phyloP scores from a whole-genome alignment of 441 rosid species.

The Mallotus japonicus region DNA sequence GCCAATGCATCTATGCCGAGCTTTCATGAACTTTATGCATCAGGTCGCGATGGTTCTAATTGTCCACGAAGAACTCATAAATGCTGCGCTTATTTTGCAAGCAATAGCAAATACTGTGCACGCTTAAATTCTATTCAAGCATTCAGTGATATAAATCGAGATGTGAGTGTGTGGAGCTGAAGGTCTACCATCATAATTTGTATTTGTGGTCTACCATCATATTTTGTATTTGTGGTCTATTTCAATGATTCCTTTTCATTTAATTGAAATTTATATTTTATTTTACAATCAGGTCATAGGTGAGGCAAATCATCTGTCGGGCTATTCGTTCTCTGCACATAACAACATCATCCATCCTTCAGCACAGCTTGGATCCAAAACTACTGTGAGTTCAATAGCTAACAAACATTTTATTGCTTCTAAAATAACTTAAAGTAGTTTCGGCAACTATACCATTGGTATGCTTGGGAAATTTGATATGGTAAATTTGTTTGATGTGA shows the following conservation, averaged over 20 bases:
- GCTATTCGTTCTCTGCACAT: slow-evolving; percentile 75
- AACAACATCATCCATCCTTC: slow-evolving; percentile 79
- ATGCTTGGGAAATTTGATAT: neutral
- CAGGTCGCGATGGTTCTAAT: slow-evolving; percentile 38
- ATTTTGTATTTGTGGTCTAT: neutral
- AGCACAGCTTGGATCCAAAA: slow-evolving; percentile 82
- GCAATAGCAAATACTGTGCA: slow-evolving; percentile 62
- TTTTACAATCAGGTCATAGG: slow-evolving; percentile 61
- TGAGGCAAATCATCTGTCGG: slow-evolving; percentile 81
- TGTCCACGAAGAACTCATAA: slow-evolving; percentile 59
- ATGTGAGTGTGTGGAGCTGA: slow-evolving; percentile 50
- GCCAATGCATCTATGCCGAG: slow-evolving; percentile 69
- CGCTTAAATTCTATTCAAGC: slow-evolving; percentile 90
- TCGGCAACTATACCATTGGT: neutral
- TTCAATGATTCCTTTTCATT: slow-evolving; percentile 6
- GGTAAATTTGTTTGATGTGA: neutral
- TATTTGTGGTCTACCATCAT: neutral
- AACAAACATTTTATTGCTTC: slow-evolving; percentile 1
- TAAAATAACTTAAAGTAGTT: slow-evolving; percentile 7
- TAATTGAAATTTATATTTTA: slow-evolving; percentile 10
- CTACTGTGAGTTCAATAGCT: slow-evolving; percentile 52
- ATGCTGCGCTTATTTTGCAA: slow-evolving; percentile 88
- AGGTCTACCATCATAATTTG: slow-evolving; percentile 10
- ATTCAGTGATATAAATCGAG: slow-evolving; percentile 83
- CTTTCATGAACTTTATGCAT: slow-evolving; percentile 62